These are phyloP conservation scores for Irpex rosettiformis DNA, from an alignment of 1,284 basidiomycete species.

Conservation along the genomic window DNA sequence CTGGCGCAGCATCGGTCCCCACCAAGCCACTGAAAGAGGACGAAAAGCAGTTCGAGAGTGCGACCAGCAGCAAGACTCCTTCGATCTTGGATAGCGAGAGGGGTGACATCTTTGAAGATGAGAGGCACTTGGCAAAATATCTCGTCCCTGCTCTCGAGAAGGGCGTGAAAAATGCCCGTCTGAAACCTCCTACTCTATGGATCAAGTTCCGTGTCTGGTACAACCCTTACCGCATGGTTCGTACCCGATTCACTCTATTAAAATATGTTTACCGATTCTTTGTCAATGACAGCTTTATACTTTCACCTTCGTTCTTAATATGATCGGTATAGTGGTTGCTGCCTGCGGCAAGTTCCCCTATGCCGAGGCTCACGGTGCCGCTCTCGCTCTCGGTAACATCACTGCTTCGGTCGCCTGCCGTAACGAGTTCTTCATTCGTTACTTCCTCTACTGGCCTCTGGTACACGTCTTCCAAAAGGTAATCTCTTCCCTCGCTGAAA, in stretches of 20 bases:
- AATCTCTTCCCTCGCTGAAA: neutral
- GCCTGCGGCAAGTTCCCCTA: slow-evolving; percentile 9
- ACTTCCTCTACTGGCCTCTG: slow-evolving; percentile 12
- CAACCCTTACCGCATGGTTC: slow-evolving; percentile 15
- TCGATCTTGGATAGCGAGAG: slow-evolving; percentile 12
- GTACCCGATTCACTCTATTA: neutral
- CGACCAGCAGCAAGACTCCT: slow-evolving; percentile 4
- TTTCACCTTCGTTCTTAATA: slow-evolving; percentile 10
- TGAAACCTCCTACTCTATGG: slow-evolving; percentile 10
- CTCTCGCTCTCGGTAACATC: slow-evolving; percentile 13
- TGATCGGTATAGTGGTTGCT: slow-evolving; percentile 13
- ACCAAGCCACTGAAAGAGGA: neutral
- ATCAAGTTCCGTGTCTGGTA: slow-evolving; percentile 15
- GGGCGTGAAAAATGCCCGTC: slow-evolving; percentile 13
- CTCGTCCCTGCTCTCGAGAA: slow-evolving; percentile 15
- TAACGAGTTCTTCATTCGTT: slow-evolving; percentile 16
- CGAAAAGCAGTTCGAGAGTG: slow-evolving; percentile 6
- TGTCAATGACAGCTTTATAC: slow-evolving; percentile 4
- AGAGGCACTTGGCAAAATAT: slow-evolving; percentile 10
- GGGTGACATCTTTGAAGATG: slow-evolving; percentile 11
- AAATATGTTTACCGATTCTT: neutral
- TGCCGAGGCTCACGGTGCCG: slow-evolving; percentile 11
- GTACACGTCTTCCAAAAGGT: slow-evolving; percentile 16
- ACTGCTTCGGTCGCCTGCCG: slow-evolving; percentile 14
- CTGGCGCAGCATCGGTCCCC: neutral